Evolutionary conservation across 495 filamentous ascomycete species (phyloP).

Genomic region (Letharia columbiana): DNA sequence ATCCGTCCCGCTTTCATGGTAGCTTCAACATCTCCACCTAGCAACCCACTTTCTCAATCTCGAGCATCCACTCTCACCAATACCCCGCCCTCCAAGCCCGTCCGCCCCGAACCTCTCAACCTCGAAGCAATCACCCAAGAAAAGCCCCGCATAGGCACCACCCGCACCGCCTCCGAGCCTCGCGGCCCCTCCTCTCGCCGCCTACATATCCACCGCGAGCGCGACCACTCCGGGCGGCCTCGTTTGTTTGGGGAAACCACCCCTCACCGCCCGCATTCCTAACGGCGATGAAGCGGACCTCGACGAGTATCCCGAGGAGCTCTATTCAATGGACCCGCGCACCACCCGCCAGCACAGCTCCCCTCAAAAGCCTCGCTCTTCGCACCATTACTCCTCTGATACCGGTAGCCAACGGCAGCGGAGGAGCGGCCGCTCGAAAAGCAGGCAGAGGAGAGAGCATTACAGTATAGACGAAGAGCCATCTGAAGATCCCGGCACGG

Average conservation of each 20-base stretch:
- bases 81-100: conserved; percentile 33
- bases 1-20: conserved; percentile 24
- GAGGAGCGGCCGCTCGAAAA: conserved; percentile 17
- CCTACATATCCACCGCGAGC: conserved; percentile 20
- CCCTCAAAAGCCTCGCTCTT: conserved; percentile 24
- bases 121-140: conserved; percentile 28
- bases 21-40: conserved; percentile 26
- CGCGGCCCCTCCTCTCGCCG: conserved; percentile 32
- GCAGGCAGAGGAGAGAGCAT: conserved; percentile 16
- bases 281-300: conserved; percentile 42
- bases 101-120: conserved; percentile 34
- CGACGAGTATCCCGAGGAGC: conserved; percentile 55
- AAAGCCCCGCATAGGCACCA: conserved; percentile 43
- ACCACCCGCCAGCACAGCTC: conserved; percentile 28
- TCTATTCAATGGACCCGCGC: conserved; percentile 58
- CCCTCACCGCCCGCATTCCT: conserved; percentile 11
- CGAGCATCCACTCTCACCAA: conserved; percentile 11
- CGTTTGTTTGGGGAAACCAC: conserved; percentile 31
- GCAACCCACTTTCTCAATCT: conserved; percentile 16
- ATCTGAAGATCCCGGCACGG: conserved; percentile 45
- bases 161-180: conserved; percentile 47
- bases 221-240: conserved; percentile 10
- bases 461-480: conserved; percentile 39
- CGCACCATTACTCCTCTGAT: conserved; percentile 32
- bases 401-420: conserved; percentile 33